Evolutionary conservation across 805 yeast genomes (phyloP), one percentile per base, ranked within the genome.

Genomic region (Ogataea naganishii): DNA sequence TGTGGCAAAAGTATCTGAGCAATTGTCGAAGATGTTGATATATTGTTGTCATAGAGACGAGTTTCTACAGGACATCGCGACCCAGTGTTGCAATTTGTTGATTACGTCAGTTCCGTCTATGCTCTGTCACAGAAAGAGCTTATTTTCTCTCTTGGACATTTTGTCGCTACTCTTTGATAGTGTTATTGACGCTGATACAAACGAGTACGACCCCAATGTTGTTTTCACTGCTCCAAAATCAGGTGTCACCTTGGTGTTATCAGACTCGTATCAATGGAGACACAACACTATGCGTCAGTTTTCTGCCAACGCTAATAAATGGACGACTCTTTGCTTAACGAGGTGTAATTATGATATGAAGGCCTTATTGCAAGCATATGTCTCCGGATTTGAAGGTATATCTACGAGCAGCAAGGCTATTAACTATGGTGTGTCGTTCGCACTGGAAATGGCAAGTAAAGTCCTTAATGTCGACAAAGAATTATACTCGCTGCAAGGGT

Each of bases 371-470:
- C 92, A 83, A 45, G 63, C 80, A 1, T 92, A 89, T 46, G 72
- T 86, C 4, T 66, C 84, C 2, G 45, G 40, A 18, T 47, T 46
- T 6, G 51, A 52, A 15, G 32, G 29, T 27, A 34, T 37, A 5
- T 31, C 41, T 18, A 39, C 34, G 6, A n/a, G 16, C 17, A 12
- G 24, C 14, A 43, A 46, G 34, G 34, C 39, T 3, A 68, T 82
- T 24, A 78, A 81, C 33, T 76, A 69, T 45, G 97, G 97, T 32
- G 79, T 86, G 28, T 78, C 94, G 0, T 83, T 89, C 64, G 97
- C 98, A 0, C 60, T 88, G 34, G 92, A 83, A 40, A 70, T 85
- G 77, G 94, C 95, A 1, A 85, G 92, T 4, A 52, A 70, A 4
- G 68, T 84, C 9, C 57, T 76, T n/a, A 64, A 77, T 13, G 65